Evolutionary conservation across 805 yeast species (phyloP).

Genomic region (Zygosaccharomyces siamensis): DNA sequence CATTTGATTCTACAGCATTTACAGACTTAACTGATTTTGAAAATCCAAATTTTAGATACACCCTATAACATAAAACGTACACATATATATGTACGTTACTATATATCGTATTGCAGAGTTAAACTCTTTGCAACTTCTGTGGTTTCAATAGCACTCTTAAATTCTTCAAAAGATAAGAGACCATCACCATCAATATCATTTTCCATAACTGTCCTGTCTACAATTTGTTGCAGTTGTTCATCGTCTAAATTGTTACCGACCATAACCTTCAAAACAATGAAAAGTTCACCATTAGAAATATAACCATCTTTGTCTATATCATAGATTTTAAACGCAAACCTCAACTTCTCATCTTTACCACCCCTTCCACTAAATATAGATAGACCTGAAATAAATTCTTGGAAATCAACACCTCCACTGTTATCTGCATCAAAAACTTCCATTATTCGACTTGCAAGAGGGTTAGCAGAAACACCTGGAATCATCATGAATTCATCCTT

Average conservation of each 20-base stretch:
- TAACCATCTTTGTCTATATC: constrained; percentile 95
- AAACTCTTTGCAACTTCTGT: constrained; percentile 56
- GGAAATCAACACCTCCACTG: constrained; percentile 90
- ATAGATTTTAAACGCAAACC: constrained; percentile 87
- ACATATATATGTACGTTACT: not conserved
- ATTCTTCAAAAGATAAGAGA: constrained; percentile 78
- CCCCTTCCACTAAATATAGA: constrained; percentile 87
- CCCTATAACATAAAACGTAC: constrained; percentile 13
- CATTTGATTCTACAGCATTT: constrained; percentile 25
- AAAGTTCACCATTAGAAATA: constrained; percentile 92
- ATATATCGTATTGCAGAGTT: constrained; percentile 45
- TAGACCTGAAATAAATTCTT: constrained; percentile 83
- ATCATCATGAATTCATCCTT: constrained; percentile 84
- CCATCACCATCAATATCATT: constrained; percentile 89
- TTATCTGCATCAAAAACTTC: constrained; percentile 93
- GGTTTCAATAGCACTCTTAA: constrained; percentile 55
- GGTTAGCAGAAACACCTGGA: constrained; percentile 89
- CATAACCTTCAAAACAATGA: constrained; percentile 90
- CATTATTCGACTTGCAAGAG: constrained; percentile 82
- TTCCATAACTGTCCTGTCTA: constrained; percentile 94
- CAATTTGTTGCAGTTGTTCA: constrained; percentile 87
- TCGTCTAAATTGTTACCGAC: constrained; percentile 88
- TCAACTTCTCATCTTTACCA: constrained; percentile 70
- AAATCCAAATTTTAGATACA: constrained; percentile 41
- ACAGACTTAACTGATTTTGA: constrained; percentile 43